Base-by-base conservation (phyloP, 1,139 yeast genomes). In the Diutina ranongensis region DNA sequence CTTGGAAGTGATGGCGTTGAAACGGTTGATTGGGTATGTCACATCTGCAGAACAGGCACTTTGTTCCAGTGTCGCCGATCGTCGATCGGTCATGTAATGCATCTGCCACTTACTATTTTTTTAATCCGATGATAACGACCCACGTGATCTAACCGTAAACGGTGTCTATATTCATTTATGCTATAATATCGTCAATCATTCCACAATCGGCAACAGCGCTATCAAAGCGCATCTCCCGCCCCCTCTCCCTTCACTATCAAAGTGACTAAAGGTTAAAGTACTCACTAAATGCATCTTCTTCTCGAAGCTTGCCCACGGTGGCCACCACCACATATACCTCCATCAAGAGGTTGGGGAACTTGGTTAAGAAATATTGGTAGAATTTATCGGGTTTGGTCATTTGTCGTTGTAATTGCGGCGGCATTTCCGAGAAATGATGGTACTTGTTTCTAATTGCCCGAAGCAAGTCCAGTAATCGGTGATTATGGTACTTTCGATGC, bases 351-450 rank as follows among this genome's bases (percentile, higher is more conserved):
- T 74, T 71, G 1, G 99, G 98, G 58, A 89, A 92, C 56, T 78
- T 74, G 32, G 63, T 59, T 45, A 78, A 77, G 62, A 87, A 92
- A 59, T 84, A 92, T 45, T 67, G 63, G 61, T 87, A 83, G 59
- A 85, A 92, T 1, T 94, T 95, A 47, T 77, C 78, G 0, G 97
- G 97, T 0, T 94, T 83, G 20, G 86, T 82, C 79, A 92, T 83
- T 48, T 76, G 51, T 55, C 61, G 28, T 67, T 75, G 63, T 47
- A 89, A 65, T 19, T 66, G 71, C 4, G 66, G 70, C 1, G 97
- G 95, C 61, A 89, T 66, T 57, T 94, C 98, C 62, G 87, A 87
- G 61, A 76, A 92, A 61, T 92, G 99, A 60, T 87, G 96, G 58
- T 84, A 80, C 60, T 92, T 92, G 66, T 92, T 92, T 54, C 99